A percentile compares a stretch with the other conserved stretches of the same genome.
phyloP scores from a whole-genome alignment of 768 basidiomycete species.

The Podaxis sp. region DNA sequence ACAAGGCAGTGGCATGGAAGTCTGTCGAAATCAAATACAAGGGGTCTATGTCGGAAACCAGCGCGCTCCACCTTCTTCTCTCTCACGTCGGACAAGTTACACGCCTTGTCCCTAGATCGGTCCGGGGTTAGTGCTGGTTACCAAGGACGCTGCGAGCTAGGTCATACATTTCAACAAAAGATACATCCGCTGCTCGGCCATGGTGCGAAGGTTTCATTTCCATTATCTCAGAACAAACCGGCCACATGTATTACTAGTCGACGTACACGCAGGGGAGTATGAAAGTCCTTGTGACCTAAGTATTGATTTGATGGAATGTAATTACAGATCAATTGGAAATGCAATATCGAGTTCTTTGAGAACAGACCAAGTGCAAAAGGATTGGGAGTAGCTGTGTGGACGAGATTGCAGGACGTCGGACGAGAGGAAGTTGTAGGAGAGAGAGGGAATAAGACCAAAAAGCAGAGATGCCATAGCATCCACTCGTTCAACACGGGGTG shows the following conservation, averaged over 20 bases:
- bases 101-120: slow-evolving; percentile 1
- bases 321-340: slow-evolving; percentile 12
- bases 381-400: not conserved
- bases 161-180: not conserved
- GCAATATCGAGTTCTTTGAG: slow-evolving; percentile 4
- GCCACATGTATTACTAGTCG: slow-evolving; percentile 15
- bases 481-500: slow-evolving; percentile 37
- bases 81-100: slow-evolving; percentile 11
- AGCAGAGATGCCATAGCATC: slow-evolving; percentile 30
- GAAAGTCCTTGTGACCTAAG: slow-evolving; percentile 14
- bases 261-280: slow-evolving; percentile 10
- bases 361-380: not conserved
- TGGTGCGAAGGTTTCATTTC: not conserved
- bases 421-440: not conserved
- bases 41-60: not conserved
- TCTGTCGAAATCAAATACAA: slow-evolving; percentile 11
- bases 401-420: slow-evolving; percentile 1
- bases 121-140: slow-evolving; percentile 12
- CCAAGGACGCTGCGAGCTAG: not conserved
- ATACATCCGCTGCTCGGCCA: not conserved
- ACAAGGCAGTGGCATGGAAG: slow-evolving; percentile 7
- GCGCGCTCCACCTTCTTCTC: slow-evolving; percentile 4
- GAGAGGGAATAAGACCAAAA: slow-evolving; percentile 31
- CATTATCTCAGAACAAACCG: not conserved
- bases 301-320: slow-evolving; percentile 14